A percentile compares a stretch with the other conserved stretches of the same genome.
Conservation (phyloP, 805 yeast species). For the Wickerhamiella galacta region DNA sequence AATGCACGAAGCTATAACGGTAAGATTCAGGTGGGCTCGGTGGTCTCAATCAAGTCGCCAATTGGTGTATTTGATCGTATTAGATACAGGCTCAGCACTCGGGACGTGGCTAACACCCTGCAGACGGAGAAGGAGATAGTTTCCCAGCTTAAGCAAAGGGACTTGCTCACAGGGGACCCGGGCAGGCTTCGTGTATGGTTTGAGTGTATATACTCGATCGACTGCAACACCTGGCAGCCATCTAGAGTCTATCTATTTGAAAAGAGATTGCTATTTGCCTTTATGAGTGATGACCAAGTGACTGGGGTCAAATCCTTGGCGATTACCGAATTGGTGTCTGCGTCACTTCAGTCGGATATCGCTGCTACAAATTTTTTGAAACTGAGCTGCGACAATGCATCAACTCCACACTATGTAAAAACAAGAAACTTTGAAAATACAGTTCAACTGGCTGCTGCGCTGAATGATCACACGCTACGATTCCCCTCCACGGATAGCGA, state of each 20-base stretch:
- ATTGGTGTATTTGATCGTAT: not conserved
- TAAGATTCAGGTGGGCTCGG: no score
- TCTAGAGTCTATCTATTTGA: slow-evolving; percentile 1
- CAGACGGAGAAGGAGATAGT: not conserved
- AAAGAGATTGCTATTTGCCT: not conserved
- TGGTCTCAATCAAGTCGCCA: not conserved
- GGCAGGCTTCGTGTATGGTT: slow-evolving; percentile 3
- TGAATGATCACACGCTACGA: slow-evolving; percentile 3
- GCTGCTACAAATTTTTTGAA: no score
- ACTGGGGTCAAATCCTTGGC: not conserved
- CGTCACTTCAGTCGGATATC: no score
- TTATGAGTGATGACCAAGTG: not conserved
- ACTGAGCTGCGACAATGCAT: not conserved
- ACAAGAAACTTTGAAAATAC: not conserved
- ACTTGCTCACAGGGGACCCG: not conserved
- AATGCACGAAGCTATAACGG: no score
- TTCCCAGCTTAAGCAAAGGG: not conserved
- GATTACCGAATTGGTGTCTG: no score
- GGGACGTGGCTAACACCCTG: not conserved
- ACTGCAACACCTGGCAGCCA: slow-evolving; percentile 2
- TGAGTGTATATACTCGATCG: slow-evolving; percentile 1
- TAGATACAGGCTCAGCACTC: not conserved
- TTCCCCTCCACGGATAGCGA: slow-evolving; percentile 4
- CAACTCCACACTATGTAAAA: not conserved
- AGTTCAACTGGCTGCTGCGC: slow-evolving; percentile 4